Percentiles rank a stretch among this genome's conserved stretches.
Evolutionary conservation across 305 asterid genomes (phyloP).

Genomic region (Fraxinus velutina): DNA sequence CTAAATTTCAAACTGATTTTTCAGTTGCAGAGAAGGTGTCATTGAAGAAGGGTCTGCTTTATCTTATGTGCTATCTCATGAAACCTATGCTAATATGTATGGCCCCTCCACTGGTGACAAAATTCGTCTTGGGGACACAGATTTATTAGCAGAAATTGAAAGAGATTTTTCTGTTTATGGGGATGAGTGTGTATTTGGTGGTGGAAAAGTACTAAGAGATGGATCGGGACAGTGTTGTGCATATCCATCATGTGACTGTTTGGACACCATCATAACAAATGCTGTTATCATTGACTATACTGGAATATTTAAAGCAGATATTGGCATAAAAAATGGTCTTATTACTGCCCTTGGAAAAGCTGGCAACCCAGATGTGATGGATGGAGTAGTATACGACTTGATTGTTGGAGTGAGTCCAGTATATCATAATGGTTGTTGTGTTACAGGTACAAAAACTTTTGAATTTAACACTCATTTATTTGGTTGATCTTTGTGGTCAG

Average conservation of each 20-base stretch:
- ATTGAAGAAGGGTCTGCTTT: slow-evolving; percentile 58
- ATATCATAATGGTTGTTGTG: slow-evolving; percentile 11
- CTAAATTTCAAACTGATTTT: slow-evolving; percentile 28
- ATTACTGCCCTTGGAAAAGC: slow-evolving; percentile 72
- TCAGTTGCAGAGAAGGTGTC: slow-evolving; percentile 73
- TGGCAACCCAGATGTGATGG: slow-evolving; percentile 86
- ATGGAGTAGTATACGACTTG: slow-evolving; percentile 43
- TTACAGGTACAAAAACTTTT: slow-evolving; percentile 3
- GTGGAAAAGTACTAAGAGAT: slow-evolving; percentile 86
- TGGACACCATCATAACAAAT: slow-evolving; percentile 91
- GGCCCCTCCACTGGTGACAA: slow-evolving; percentile 91
- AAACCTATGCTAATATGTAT: slow-evolving; percentile 76
- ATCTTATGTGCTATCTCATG: slow-evolving; percentile 54
- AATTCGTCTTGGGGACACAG: slow-evolving; percentile 87
- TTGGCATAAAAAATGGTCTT: slow-evolving; percentile 75
- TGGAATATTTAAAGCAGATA: slow-evolving; percentile 88
- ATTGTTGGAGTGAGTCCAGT: slow-evolving; percentile 67
- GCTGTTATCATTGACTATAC: slow-evolving; percentile 81
- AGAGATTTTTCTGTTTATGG: slow-evolving; percentile 67
- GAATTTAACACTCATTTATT: slow-evolving; percentile 15
- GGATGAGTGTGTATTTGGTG: slow-evolving; percentile 95
- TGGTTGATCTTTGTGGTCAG: slow-evolving; percentile 39
- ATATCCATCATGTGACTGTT: slow-evolving; percentile 44
- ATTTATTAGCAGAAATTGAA: slow-evolving; percentile 79
- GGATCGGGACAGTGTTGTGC: slow-evolving; percentile 95